Evolutionary conservation across 2,329 filamentous ascomycete genomes (phyloP).

Genomic region (Hansfordia pulvinata): DNA sequence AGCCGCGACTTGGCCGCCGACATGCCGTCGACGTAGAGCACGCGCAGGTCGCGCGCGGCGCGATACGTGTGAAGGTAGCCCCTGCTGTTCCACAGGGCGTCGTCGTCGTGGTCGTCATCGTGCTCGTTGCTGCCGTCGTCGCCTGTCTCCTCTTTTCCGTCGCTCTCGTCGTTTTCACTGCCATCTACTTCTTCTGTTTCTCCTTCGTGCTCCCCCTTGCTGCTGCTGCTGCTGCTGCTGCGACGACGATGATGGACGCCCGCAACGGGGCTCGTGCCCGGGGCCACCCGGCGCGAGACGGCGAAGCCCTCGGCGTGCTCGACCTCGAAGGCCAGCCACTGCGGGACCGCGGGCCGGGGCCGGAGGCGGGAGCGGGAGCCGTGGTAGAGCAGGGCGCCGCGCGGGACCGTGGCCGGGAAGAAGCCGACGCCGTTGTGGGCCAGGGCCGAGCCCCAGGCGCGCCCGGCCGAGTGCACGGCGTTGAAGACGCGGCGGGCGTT

Average conservation of each 20-base stretch:
- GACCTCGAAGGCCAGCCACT: slow-evolving; percentile 68
- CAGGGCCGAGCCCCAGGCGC: slow-evolving; percentile 61
- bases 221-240: too few species aligned
- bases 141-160: slow-evolving; percentile 1
- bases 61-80: slow-evolving; percentile 58
- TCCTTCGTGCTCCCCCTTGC: too few species aligned
- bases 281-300: slow-evolving; percentile 5
- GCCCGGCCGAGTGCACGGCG: slow-evolving; percentile 54
- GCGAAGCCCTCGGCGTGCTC: slow-evolving; percentile 61
- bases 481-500: slow-evolving; percentile 61
- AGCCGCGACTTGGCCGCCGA: slow-evolving; percentile 50
- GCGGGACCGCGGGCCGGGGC: slow-evolving; percentile 40
- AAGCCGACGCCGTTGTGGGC: slow-evolving; percentile 67
- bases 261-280: slow-evolving; percentile 1
- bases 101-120: slow-evolving; percentile 1
- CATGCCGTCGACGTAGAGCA: slow-evolving; percentile 60
- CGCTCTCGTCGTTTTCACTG: slow-evolving; percentile 1
- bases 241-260: too few species aligned
- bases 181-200: too few species aligned
- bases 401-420: slow-evolving; percentile 51
- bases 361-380: slow-evolving; percentile 32
- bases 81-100: too few species aligned
- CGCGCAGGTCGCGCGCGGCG: slow-evolving; percentile 38
- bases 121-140: slow-evolving; percentile 4
- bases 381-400: slow-evolving; percentile 55